Evolutionary conservation across 2,329 filamentous ascomycete species (phyloP).

Genomic region (Ophiostoma novo-ulmi): DNA sequence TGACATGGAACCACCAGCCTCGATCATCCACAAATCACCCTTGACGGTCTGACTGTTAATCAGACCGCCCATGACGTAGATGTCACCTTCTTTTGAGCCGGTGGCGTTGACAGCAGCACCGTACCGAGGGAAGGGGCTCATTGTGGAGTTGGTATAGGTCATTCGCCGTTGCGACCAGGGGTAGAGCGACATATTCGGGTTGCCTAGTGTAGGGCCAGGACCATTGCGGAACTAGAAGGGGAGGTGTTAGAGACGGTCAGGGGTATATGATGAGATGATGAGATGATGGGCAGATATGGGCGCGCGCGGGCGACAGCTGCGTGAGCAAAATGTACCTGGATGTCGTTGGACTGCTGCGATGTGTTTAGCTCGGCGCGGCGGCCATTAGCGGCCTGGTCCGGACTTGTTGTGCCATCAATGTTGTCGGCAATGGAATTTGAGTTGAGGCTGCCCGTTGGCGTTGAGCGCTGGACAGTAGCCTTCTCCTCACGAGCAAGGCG

Average conservation of each 20-base stretch:
- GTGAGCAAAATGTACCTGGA: slow-evolving; percentile 23
- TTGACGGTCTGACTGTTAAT: slow-evolving; percentile 95
- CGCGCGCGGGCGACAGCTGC: background rate
- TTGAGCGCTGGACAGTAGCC: slow-evolving; percentile 52
- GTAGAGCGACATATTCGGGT: slow-evolving; percentile 75
- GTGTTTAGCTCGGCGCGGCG: slow-evolving; percentile 50
- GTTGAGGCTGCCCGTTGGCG: slow-evolving; percentile 72
- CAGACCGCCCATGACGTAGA: slow-evolving; percentile 95
- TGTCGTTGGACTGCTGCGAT: slow-evolving; percentile 40
- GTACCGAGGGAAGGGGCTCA: slow-evolving; percentile 91
- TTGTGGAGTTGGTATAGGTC: slow-evolving; percentile 74
- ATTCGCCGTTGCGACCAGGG: slow-evolving; percentile 91
- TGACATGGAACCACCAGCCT: slow-evolving; percentile 78
- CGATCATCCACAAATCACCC: slow-evolving; percentile 96
- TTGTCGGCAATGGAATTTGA: slow-evolving; percentile 60
- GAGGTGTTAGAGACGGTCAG: slow-evolving; percentile 7
- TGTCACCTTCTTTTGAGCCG: slow-evolving; percentile 91
- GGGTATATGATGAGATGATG: background rate
- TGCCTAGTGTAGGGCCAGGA: slow-evolving; percentile 43
- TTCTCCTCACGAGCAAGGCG: slow-evolving; percentile 54
- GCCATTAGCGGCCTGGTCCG: slow-evolving; percentile 59
- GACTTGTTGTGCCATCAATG: slow-evolving; percentile 51
- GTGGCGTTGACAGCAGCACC: slow-evolving; percentile 90
- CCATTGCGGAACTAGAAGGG: slow-evolving; percentile 50
- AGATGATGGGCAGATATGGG: too few relatives aligned